Evolutionary conservation across 176 grass and related monocot species (phyloP).

Genomic region (Cenchrus purpureus): DNA sequence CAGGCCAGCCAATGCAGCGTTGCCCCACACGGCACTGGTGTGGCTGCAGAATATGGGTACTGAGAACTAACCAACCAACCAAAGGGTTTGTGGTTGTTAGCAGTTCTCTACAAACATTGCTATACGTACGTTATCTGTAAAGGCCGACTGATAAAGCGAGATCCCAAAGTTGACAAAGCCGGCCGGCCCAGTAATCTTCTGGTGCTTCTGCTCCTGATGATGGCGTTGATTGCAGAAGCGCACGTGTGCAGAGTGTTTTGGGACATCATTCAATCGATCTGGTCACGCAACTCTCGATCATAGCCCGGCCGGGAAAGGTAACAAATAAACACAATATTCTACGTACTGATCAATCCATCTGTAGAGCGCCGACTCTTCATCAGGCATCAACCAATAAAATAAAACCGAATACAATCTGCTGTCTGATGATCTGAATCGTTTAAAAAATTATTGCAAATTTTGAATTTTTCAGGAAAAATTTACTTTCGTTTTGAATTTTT

Average conservation of each 20-base stretch:
- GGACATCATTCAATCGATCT: background rate
- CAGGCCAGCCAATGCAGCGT: background rate
- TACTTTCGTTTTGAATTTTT: too few relatives aligned
- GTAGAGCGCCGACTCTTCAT: too few relatives aligned
- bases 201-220: background rate
- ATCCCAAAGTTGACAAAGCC: background rate
- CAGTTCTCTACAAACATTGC: background rate
- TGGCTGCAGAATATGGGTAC: background rate
- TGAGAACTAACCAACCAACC: background rate
- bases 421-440: too few relatives aligned
- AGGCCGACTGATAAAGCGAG: background rate
- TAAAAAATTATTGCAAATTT: background rate
- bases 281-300: background rate
- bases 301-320: background rate
- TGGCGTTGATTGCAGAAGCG: background rate
- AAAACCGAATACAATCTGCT: too few relatives aligned
- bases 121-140: background rate
- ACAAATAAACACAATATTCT: background rate
- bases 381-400: too few relatives aligned
- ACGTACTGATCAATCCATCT: too few relatives aligned
- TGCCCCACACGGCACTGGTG: slow-evolving; percentile 19
- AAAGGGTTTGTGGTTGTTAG: background rate
- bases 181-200: background rate
- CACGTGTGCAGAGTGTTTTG: background rate
- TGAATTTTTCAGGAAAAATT: too few relatives aligned